phyloP scores from a whole-genome alignment of 169 alveolate genomes.

The Perkinsus marinus region DNA sequence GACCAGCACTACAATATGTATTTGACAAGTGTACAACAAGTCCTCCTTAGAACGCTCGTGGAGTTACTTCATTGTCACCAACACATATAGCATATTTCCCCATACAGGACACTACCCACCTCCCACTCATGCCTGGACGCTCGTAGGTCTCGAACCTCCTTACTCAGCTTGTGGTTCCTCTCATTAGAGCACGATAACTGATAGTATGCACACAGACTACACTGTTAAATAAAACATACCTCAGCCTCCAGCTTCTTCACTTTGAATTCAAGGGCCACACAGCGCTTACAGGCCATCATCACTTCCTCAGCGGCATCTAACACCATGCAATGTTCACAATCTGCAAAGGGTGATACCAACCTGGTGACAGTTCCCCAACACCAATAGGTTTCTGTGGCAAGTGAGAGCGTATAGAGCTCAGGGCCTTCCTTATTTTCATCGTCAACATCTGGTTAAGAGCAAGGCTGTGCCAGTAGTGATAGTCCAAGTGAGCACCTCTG shows the following conservation, averaged over 20 bases:
- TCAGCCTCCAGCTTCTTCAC: neutral
- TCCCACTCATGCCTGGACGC: neutral
- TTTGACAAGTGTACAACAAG: too few relatives aligned
- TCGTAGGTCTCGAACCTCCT: neutral
- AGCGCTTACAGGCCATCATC: neutral
- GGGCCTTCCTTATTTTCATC: neutral
- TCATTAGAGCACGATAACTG: neutral
- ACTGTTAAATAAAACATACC: neutral
- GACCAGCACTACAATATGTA: too few relatives aligned
- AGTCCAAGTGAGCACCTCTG: too few relatives aligned
- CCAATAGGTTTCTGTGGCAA: neutral
- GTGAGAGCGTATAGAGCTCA: neutral
- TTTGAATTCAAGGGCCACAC: neutral
- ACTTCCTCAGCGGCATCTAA: neutral
- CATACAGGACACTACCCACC: neutral
- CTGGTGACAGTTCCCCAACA: too few relatives aligned
- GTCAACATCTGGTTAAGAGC: neutral
- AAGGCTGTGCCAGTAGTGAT: neutral
- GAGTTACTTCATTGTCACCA: too few relatives aligned
- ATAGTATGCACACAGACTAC: neutral
- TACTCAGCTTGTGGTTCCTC: neutral
- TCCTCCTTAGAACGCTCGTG: too few relatives aligned
- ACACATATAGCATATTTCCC: neutral
- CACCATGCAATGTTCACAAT: too few relatives aligned
- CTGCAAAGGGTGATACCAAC: too few relatives aligned